Conservation (phyloP, 179 eudicot genomes). For the Camellia oleifera region DNA sequence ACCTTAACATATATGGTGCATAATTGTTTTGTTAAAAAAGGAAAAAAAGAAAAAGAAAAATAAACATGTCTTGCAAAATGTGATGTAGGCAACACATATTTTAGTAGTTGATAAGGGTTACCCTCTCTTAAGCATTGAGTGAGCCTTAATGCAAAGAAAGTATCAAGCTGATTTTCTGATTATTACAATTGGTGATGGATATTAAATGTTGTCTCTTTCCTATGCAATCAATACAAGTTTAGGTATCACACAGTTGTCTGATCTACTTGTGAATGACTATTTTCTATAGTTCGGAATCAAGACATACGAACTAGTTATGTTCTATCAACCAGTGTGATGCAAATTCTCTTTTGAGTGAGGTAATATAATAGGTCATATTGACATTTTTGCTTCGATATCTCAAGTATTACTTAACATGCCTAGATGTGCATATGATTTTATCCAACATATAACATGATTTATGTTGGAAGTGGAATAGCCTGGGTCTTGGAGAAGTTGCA, state of each 20-base stretch:
- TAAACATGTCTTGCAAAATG: no score
- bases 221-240: neutral
- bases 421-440: neutral
- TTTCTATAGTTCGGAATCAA: slow-evolving; percentile 71
- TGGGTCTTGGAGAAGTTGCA: neutral
- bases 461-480: neutral
- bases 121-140: neutral
- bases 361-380: slow-evolving; percentile 20
- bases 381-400: neutral
- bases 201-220: slow-evolving; percentile 4
- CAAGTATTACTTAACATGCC: neutral
- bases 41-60: no score
- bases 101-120: no score
- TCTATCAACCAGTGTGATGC: slow-evolving; percentile 92
- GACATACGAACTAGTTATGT: slow-evolving; percentile 89
- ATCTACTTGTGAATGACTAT: slow-evolving; percentile 2
- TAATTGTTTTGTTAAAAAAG: no score
- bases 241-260: neutral
- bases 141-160: neutral
- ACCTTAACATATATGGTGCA: no score
- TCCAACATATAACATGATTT: neutral
- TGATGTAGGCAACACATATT: no score
- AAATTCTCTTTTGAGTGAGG: slow-evolving; percentile 93
- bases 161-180: neutral
- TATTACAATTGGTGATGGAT: neutral